phyloP scores from a whole-genome alignment of 768 basidiomycete species.

The Gloeostereum incarnatum region DNA sequence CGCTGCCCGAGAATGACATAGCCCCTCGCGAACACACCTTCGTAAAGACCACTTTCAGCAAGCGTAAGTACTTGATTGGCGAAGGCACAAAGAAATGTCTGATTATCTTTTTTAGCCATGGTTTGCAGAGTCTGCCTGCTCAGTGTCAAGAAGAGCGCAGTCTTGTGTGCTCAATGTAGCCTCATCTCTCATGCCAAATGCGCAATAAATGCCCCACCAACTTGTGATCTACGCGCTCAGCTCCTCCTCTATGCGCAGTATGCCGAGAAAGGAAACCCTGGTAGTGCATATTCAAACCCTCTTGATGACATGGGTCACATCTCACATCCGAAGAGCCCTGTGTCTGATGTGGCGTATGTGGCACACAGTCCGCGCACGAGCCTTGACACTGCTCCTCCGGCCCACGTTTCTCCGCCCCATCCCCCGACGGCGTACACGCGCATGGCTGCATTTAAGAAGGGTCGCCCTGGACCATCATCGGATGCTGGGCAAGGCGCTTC shows the following conservation, averaged over 20 bases:
- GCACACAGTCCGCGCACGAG: slow-evolving; percentile 39
- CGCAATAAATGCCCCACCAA: slow-evolving; percentile 60
- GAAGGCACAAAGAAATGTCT: not conserved
- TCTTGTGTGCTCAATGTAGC: slow-evolving; percentile 84
- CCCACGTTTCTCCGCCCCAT: slow-evolving; percentile 21
- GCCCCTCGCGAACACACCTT: slow-evolving; percentile 71
- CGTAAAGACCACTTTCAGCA: slow-evolving; percentile 88
- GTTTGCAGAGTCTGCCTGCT: slow-evolving; percentile 76
- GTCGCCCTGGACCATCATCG: slow-evolving; percentile 31
- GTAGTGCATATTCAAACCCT: slow-evolving; percentile 43
- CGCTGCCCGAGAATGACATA: slow-evolving; percentile 37
- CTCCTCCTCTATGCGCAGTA: slow-evolving; percentile 73
- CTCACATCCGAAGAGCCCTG: slow-evolving; percentile 31
- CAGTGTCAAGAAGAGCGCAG: slow-evolving; percentile 77
- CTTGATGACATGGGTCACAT: slow-evolving; percentile 31
- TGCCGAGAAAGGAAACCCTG: slow-evolving; percentile 55
- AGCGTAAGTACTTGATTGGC: slow-evolving; percentile 54
- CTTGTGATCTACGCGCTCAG: slow-evolving; percentile 76
- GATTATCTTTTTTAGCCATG: slow-evolving; percentile 47
- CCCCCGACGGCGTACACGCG: slow-evolving; percentile 59
- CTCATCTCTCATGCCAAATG: slow-evolving; percentile 83
- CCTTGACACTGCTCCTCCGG: slow-evolving; percentile 30
- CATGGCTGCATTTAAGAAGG: slow-evolving; percentile 50
- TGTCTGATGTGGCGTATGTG: slow-evolving; percentile 49
- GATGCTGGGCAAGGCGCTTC: slow-evolving; percentile 24